Percentiles rank a stretch among this genome's conserved stretches.
phyloP scores from a whole-genome alignment of 805 yeast species.

The Grigorovia humatica region DNA sequence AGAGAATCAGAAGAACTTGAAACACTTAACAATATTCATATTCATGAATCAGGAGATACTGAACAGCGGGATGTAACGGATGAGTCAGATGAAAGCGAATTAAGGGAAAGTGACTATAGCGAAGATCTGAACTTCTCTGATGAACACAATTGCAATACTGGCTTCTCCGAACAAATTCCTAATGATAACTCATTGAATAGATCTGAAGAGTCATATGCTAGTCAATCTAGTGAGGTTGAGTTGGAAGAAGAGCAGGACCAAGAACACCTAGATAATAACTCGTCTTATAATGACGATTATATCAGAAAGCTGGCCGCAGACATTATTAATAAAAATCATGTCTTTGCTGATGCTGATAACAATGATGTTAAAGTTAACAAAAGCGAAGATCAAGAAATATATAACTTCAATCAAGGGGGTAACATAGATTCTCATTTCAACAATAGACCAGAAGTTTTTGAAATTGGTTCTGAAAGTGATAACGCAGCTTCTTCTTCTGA shows the following conservation, averaged over 20 bases:
- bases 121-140: no score
- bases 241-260: neutral
- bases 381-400: no score
- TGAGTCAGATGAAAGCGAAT: neutral
- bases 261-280: neutral
- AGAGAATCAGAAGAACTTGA: neutral
- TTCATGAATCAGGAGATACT: no score
- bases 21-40: neutral
- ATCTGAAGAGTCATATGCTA: neutral
- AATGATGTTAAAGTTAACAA: neutral
- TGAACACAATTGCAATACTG: neutral
- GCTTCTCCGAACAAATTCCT: neutral
- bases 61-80: neutral
- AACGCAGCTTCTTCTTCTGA: neutral
- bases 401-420: no score
- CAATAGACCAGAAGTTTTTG: neutral
- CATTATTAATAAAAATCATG: neutral
- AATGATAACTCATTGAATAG: neutral
- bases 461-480: neutral
- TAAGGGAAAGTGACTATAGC: constrained; percentile 1
- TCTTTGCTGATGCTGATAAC: neutral
- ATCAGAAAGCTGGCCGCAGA: neutral
- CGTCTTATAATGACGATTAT: neutral
- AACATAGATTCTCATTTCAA: neutral
- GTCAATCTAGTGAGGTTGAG: neutral